phyloP scores from a whole-genome alignment of 2,329 filamentous ascomycete species.

The Microcera coccophila region DNA sequence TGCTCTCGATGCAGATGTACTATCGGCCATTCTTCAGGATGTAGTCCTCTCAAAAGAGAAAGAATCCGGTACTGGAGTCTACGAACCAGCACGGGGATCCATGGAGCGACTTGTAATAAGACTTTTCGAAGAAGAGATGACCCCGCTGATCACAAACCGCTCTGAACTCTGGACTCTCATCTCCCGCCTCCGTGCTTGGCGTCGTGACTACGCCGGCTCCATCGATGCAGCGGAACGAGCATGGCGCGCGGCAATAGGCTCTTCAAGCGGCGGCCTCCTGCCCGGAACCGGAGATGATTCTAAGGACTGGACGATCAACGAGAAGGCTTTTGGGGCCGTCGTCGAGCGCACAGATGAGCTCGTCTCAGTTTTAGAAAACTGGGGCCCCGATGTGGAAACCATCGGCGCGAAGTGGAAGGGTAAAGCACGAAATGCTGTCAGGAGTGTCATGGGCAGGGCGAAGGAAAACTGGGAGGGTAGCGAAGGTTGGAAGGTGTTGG shows the following conservation, averaged over 20 bases:
- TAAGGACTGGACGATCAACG: slow-evolving; percentile 47
- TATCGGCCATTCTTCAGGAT: slow-evolving; percentile 69
- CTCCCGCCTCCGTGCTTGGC: slow-evolving; percentile 68
- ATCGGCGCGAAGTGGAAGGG: slow-evolving; percentile 82
- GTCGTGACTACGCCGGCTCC: slow-evolving; percentile 64
- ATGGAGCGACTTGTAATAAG: slow-evolving; percentile 61
- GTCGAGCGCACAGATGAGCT: slow-evolving; percentile 77
- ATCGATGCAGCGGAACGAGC: slow-evolving; percentile 84
- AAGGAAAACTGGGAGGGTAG: slow-evolving; percentile 80
- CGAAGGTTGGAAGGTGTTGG: slow-evolving; percentile 61
- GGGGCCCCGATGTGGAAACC: slow-evolving; percentile 60
- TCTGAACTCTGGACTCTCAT: slow-evolving; percentile 74
- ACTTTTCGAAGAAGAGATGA: slow-evolving; percentile 69
- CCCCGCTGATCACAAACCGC: slow-evolving; percentile 79
- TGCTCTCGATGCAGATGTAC: slow-evolving; percentile 69
- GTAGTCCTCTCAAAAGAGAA: slow-evolving; percentile 50
- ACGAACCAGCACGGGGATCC: slow-evolving; percentile 50
- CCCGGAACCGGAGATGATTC: slow-evolving; percentile 35
- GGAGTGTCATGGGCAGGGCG: slow-evolving; percentile 77
- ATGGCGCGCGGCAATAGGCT: slow-evolving; percentile 68
- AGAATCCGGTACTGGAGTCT: slow-evolving; percentile 27
- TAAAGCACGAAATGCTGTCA: slow-evolving; percentile 79
- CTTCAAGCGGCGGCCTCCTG: slow-evolving; percentile 46
- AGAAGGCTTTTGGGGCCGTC: slow-evolving; percentile 65
- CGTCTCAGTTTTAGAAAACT: slow-evolving; percentile 77